Base-by-base conservation (phyloP, 2,329 filamentous ascomycete species). In the Xylaria sp. region DNA sequence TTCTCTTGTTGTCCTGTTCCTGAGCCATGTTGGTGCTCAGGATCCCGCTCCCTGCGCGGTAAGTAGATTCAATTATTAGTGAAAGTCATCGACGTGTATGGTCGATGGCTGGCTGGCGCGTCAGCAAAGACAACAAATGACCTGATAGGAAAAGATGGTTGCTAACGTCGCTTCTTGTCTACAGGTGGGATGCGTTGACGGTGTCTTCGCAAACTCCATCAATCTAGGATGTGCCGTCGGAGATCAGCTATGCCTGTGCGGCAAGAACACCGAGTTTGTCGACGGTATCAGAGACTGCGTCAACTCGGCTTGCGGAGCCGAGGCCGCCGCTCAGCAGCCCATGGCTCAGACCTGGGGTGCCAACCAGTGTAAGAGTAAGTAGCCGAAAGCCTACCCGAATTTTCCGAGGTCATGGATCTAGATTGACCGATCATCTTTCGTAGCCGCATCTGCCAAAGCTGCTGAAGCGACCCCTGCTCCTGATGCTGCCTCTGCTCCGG, bases 241-340 rank as follows among this genome's bases (percentile, higher is more conserved):
- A 6, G 68, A 71, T 49, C 64, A 49, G 1, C 21, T 66, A 16
- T 80, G 78, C 56, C 67, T 80, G 16, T 80, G 78, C 58, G 61
- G 56, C 22, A 71, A 71, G 9, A 48, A 65, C 9, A 43, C 42
- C 1, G 63, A 63, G 18, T 75, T 67, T 3, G 13, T 57, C 1
- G 55, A 62, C 50, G 74, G 72, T n/a, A 68, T 78, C 43, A 63
- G 66, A 19, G 75, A 78, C 44, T 79, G 77, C 52, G 70, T 74
- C 29, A 64, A 61, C 41, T 50, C 63, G 20, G 63, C 65, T 11
- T 73, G 72, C 44, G 59, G 60, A 6, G 41, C 52, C 20, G 66
- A 68, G 11, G 64, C 61, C 3, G 65, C 66, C 5, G 54, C 63
- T 21, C 66, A 71, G 50, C 56, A 73, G 8, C 64, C 66, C 16